A percentile compares a stretch with the other conserved stretches of the same genome.
phyloP scores from a whole-genome alignment of 129 eudicot genomes.

The Saussurea involucrata region DNA sequence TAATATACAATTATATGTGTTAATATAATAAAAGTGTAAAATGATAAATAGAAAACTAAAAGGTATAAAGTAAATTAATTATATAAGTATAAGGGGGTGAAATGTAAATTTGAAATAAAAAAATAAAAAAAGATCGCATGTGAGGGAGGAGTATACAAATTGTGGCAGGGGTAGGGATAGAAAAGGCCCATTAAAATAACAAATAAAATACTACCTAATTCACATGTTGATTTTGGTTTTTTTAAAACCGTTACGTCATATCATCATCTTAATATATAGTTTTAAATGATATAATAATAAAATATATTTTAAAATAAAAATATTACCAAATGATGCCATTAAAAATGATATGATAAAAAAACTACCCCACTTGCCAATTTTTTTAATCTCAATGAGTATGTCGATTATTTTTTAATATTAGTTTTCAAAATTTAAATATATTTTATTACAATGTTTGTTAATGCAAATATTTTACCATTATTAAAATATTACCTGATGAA shows the following conservation, averaged over 20 bases:
- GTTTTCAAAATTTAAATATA: background rate
- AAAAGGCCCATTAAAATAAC: background rate
- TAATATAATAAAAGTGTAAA: too few relatives aligned
- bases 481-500: background rate
- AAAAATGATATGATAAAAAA: background rate
- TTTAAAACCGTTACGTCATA: background rate
- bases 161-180: too few relatives aligned
- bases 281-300: background rate
- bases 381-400: background rate
- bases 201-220: background rate
- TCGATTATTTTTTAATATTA: background rate
- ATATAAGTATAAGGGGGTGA: too few relatives aligned
- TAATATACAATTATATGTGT: too few relatives aligned
- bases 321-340: background rate
- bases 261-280: background rate
- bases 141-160: background rate
- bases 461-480: background rate
- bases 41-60: too few relatives aligned
- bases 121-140: background rate
- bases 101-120: too few relatives aligned
- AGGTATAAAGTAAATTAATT: too few relatives aligned
- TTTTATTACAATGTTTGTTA: background rate
- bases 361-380: background rate
- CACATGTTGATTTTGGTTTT: slow-evolving; percentile 5
- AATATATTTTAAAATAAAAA: background rate